A percentile compares a stretch with the other conserved stretches of the same genome.
Conservation (phyloP, 495 filamentous ascomycete genomes). For the Podospora didyma region DNA sequence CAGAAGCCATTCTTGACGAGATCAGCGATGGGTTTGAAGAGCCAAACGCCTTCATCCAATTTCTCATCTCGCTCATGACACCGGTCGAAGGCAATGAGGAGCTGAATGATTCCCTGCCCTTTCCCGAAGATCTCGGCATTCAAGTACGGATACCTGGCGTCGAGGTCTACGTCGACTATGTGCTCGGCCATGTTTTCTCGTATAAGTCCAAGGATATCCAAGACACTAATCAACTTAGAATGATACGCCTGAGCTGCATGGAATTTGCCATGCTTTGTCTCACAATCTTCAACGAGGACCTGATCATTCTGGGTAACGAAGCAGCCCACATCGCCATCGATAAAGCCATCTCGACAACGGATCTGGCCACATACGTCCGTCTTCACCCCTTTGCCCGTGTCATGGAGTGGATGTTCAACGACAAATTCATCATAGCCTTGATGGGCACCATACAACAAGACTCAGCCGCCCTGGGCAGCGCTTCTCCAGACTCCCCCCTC, state of each 20-base stretch:
- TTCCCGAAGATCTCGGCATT: slow-evolving; percentile 82
- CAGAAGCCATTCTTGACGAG: slow-evolving; percentile 52
- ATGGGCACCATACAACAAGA: slow-evolving; percentile 75
- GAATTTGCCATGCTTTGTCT: slow-evolving; percentile 73
- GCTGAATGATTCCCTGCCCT: slow-evolving; percentile 72
- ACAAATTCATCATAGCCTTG: slow-evolving; percentile 74
- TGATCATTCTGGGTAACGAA: slow-evolving; percentile 75
- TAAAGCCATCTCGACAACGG: slow-evolving; percentile 62
- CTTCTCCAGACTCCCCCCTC: slow-evolving; percentile 67
- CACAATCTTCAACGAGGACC: slow-evolving; percentile 82
- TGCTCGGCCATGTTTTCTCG: slow-evolving; percentile 68
- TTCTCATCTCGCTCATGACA: slow-evolving; percentile 64
- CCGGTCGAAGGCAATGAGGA: slow-evolving; percentile 54
- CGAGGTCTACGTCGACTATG: slow-evolving; percentile 88
- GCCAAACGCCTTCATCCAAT: slow-evolving; percentile 70
- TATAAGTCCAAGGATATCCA: slow-evolving; percentile 55
- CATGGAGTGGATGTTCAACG: slow-evolving; percentile 97
- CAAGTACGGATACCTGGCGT: slow-evolving; percentile 78
- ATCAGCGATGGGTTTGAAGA: slow-evolving; percentile 73
- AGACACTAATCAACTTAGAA: slow-evolving; percentile 58
- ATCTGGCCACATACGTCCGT: slow-evolving; percentile 69
- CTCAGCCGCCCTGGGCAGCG: slow-evolving; percentile 58
- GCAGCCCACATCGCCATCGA: slow-evolving; percentile 72
- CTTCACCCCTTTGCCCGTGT: slow-evolving; percentile 89
- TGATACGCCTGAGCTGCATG: slow-evolving; percentile 73